These are phyloP conservation scores for Phoma herbarum DNA, from an alignment of 2,329 filamentous ascomycete genomes.

Conservation along the genomic window DNA sequence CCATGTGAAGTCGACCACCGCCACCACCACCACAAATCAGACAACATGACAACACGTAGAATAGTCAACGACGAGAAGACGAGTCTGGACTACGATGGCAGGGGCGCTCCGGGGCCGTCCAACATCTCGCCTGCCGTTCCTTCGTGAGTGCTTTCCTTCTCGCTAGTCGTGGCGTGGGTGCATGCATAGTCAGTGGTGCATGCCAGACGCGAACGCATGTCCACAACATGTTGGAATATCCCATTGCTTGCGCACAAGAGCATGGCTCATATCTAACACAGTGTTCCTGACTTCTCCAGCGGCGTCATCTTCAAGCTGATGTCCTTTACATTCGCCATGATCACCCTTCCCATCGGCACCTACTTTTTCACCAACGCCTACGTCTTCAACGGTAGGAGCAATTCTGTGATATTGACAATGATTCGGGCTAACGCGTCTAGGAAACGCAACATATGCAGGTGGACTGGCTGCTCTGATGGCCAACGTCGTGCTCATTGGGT, in stretches of 20 bases:
- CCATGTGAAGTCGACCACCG: conserved; percentile 4
- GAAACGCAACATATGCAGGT: conserved; percentile 88
- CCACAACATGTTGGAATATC: neutral
- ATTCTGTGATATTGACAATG: neutral
- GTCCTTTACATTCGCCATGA: conserved; percentile 90
- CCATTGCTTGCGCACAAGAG: neutral
- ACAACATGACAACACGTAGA: conserved; percentile 73
- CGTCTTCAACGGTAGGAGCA: conserved; percentile 74
- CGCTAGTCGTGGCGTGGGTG: neutral
- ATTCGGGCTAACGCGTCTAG: conserved; percentile 55
- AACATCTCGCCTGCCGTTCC: conserved; percentile 85
- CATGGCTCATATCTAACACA: neutral
- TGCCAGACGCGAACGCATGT: neutral
- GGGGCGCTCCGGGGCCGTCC: conserved; percentile 61
- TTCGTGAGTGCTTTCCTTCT: conserved; percentile 63
- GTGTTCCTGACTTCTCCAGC: conserved; percentile 54
- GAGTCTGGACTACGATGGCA: conserved; percentile 58
- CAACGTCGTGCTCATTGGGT: conserved; percentile 89
- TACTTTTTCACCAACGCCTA: conserved; percentile 84
- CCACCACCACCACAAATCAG: conserved; percentile 3
- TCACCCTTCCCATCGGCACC: conserved; percentile 82
- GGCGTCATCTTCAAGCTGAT: conserved; percentile 90
- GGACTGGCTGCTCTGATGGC: conserved; percentile 86
- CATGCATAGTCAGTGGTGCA: neutral
- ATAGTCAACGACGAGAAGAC: conserved; percentile 72